A percentile compares a stretch with the other conserved stretches of the same genome.
phyloP scores from a whole-genome alignment of 257 asterid genomes.

The Anisodus acutangulus region DNA sequence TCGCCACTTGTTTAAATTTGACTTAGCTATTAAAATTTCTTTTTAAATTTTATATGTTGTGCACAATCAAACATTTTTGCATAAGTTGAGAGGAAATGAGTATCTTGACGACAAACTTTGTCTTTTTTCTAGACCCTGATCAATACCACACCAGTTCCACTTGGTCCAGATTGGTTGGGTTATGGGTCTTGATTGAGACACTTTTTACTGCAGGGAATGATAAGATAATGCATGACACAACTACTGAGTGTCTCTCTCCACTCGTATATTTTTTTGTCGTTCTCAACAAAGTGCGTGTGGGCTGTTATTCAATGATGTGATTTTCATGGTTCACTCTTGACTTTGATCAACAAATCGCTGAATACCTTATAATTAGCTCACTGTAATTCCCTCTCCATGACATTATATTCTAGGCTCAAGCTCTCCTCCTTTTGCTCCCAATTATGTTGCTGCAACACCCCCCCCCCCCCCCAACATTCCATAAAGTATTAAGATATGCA shows the following conservation, averaged over 20 bases:
- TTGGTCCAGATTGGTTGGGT: too few relatives aligned
- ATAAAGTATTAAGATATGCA: too few relatives aligned
- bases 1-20: neutral
- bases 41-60: neutral
- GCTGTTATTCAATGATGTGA: neutral
- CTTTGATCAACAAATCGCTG: too few relatives aligned
- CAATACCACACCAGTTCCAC: neutral
- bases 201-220: neutral
- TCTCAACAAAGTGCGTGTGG: neutral
- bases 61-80: neutral
- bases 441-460: too few relatives aligned
- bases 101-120: neutral
- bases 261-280: neutral
- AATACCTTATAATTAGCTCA: neutral
- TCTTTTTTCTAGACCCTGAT: neutral
- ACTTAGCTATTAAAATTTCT: neutral
- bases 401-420: neutral
- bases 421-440: neutral
- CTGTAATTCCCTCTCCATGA: neutral
- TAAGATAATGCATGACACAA: neutral
- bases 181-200: neutral
- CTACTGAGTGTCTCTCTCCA: neutral
- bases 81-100: neutral
- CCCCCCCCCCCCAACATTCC: too few relatives aligned
- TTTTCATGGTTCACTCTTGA: neutral